A percentile compares a stretch with the other conserved stretches of the same genome.
Conservation (phyloP, 129 eudicot genomes). For the Lonicera japonica region DNA sequence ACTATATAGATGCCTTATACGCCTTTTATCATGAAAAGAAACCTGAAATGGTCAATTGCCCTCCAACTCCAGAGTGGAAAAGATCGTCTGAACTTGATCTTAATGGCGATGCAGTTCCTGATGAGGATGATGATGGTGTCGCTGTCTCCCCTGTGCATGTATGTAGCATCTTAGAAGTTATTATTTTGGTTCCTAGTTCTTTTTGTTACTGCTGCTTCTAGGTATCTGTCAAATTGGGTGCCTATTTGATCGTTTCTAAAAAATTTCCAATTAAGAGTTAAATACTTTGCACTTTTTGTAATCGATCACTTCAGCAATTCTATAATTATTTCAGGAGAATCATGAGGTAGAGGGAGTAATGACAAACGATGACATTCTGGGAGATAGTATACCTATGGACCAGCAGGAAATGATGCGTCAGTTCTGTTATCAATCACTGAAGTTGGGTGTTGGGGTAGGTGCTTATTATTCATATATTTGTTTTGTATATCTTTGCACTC, state of each 20-base stretch:
- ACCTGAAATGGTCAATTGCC: constrained; percentile 71
- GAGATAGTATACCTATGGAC: constrained; percentile 78
- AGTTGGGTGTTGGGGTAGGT: constrained; percentile 58
- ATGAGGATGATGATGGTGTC: constrained; percentile 91
- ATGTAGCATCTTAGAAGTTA: constrained; percentile 9
- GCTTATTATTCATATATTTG: neutral
- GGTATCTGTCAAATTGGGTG: too few species aligned
- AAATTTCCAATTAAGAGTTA: too few species aligned
- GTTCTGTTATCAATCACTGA: constrained; percentile 74
- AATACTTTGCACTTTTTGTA: too few species aligned
- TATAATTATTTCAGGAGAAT: constrained; percentile 42
- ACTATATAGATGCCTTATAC: constrained; percentile 86
- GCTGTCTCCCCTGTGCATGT: constrained; percentile 55
- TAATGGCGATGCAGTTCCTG: constrained; percentile 92
- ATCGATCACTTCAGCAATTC: neutral
- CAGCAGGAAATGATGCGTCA: constrained; percentile 66
- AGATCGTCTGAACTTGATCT: constrained; percentile 87
- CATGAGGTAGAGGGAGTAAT: constrained; percentile 46
- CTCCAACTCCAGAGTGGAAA: constrained; percentile 98
- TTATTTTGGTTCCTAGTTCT: neutral
- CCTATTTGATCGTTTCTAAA: too few species aligned
- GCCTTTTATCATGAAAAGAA: constrained; percentile 86
- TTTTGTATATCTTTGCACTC: neutral
- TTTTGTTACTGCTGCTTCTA: too few species aligned
- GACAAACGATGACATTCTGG: constrained; percentile 94